phyloP scores from a whole-genome alignment of 192 early-diverging fungal genomes.

The Gryganskiella cystojenkinii region DNA sequence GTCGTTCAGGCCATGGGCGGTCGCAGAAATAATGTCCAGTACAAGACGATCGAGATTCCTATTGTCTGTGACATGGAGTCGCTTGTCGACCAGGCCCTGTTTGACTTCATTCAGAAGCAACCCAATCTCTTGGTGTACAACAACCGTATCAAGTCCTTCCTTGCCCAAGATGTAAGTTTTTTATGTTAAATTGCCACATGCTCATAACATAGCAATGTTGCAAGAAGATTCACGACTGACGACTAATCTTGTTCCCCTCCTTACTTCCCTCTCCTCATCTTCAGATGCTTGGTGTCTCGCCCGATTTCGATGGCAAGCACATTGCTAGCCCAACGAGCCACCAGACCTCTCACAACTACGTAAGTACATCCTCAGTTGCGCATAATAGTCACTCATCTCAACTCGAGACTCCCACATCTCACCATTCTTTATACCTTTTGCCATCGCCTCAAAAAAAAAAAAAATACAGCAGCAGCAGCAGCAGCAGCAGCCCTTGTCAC shows the following conservation, averaged over 20 bases:
- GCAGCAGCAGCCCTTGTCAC: background rate
- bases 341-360: slow-evolving; percentile 12
- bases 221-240: no score
- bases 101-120: slow-evolving; percentile 49
- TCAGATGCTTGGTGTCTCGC: slow-evolving; percentile 41
- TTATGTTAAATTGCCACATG: no score
- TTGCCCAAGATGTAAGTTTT: slow-evolving; percentile 40
- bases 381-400: no score
- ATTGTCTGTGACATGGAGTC: slow-evolving; percentile 50
- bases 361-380: no score
- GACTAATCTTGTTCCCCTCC: no score
- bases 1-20: slow-evolving; percentile 55
- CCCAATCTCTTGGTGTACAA: slow-evolving; percentile 48
- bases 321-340: background rate
- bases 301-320: slow-evolving; percentile 20
- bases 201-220: no score
- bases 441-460: no score
- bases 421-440: no score
- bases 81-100: slow-evolving; percentile 22
- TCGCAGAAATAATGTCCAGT: slow-evolving; percentile 43
- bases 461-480: no score
- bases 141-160: slow-evolving; percentile 52
- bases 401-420: no score
- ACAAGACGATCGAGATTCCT: slow-evolving; percentile 51
- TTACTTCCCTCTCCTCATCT: background rate